Percentiles rank a stretch among this genome's conserved stretches.
These are phyloP conservation scores for Ophiocytium majus DNA, from an alignment of 352 stramenopile genomes.

Conservation along the genomic window DNA sequence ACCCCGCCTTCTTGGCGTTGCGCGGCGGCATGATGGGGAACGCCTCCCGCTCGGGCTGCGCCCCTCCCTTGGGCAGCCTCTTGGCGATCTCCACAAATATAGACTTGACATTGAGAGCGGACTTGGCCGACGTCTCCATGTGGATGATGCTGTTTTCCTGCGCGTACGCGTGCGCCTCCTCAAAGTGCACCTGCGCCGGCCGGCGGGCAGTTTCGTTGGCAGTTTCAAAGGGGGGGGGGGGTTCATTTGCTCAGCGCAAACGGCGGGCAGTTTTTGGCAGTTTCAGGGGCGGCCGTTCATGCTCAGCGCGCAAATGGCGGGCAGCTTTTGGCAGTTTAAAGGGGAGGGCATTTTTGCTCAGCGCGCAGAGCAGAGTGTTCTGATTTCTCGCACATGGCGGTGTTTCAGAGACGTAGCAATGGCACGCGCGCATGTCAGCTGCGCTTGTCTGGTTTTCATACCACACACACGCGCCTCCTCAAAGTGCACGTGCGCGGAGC, in stretches of 20 bases:
- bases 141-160: slow-evolving; percentile 98
- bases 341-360: too few species aligned
- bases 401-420: too few species aligned
- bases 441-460: slow-evolving; percentile 95
- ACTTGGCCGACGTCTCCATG: slow-evolving; percentile 99
- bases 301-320: too few species aligned
- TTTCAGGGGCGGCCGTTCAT: too few species aligned
- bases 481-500: slow-evolving; percentile 61
- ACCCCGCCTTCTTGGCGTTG: slow-evolving; percentile 46
- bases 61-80: slow-evolving; percentile 56
- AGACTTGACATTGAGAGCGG: slow-evolving; percentile 96
- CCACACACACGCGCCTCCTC: slow-evolving; percentile 96
- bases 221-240: too few species aligned
- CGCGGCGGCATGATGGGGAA: slow-evolving; percentile 53
- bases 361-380: too few species aligned
- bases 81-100: slow-evolving; percentile 96
- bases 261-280: too few species aligned
- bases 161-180: slow-evolving; percentile 95
- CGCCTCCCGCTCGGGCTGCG: slow-evolving; percentile 50
- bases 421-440: too few species aligned
- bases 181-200: slow-evolving; percentile 62
- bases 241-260: too few species aligned
- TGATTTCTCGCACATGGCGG: too few species aligned
- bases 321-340: too few species aligned
- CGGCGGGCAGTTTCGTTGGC: too few species aligned